These are phyloP conservation scores for Scenedesmus sp. DNA, from an alignment of 163 green algal species.

Conservation along the genomic window DNA sequence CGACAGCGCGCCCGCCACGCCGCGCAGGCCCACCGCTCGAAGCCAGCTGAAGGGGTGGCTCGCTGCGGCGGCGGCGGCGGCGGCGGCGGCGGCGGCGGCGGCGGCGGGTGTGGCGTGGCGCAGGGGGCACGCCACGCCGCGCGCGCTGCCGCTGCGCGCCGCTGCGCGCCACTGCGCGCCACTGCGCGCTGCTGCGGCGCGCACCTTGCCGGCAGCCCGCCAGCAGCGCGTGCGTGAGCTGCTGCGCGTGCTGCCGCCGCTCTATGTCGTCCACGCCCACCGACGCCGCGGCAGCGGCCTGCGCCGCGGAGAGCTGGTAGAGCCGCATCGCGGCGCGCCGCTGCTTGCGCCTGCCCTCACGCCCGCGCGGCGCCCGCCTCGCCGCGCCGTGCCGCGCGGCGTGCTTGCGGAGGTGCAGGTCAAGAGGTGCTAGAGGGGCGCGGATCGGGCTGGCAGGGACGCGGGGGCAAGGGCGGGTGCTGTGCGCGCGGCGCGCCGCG, in stretches of 20 bases:
- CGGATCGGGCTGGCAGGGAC: too few species aligned
- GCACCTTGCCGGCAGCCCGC: conserved; percentile 30
- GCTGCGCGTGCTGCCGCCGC: conserved; percentile 37
- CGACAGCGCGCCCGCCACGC: conserved; percentile 1
- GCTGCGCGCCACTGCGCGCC: not conserved
- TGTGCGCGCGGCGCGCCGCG: too few species aligned
- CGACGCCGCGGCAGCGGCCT: conserved; percentile 20
- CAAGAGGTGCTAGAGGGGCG: too few species aligned
- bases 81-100: not conserved
- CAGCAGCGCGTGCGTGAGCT: conserved; percentile 39
- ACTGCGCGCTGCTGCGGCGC: not conserved
- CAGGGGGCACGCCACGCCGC: not conserved
- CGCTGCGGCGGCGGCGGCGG: conserved; percentile 4
- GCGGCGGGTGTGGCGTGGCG: too few species aligned
- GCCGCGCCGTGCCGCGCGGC: too few species aligned
- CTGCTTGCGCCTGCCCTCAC: too few species aligned
- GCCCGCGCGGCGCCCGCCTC: too few species aligned
- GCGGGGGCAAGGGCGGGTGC: too few species aligned
- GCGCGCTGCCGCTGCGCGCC: not conserved
- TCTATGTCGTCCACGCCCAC: conserved; percentile 39
- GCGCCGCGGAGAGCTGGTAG: conserved; percentile 30
- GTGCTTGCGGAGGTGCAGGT: too few species aligned
- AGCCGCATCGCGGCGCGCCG: not conserved
- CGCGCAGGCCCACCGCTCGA: not conserved
- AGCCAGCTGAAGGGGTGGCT: conserved; percentile 37